phyloP scores from a whole-genome alignment of 2,329 filamentous ascomycete genomes.

The Monosporascus sp. region DNA sequence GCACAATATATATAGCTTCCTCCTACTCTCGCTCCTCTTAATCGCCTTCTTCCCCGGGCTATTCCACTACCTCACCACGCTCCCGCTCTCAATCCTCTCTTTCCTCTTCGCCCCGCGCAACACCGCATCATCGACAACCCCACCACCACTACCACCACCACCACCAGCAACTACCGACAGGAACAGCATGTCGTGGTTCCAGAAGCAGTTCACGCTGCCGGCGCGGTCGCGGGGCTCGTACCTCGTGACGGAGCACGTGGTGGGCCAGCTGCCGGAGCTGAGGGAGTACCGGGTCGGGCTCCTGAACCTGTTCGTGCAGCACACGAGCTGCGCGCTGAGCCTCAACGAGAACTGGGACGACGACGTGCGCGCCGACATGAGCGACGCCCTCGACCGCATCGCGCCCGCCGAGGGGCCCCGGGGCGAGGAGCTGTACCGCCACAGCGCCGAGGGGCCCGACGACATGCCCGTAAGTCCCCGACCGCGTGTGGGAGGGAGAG shows the following conservation, averaged over 20 bases:
- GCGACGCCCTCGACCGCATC: slow-evolving; percentile 84
- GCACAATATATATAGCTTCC: slow-evolving; percentile 35
- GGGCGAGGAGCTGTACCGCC: slow-evolving; percentile 72
- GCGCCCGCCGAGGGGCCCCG: slow-evolving; percentile 72
- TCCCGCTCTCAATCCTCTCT: slow-evolving; percentile 39
- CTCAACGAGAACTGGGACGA: slow-evolving; percentile 88
- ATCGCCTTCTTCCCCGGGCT: slow-evolving; percentile 47
- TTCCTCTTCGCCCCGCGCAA: slow-evolving; percentile 25
- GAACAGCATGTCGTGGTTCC: slow-evolving; percentile 68
- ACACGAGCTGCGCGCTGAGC: slow-evolving; percentile 85
- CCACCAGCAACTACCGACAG: too few relatives aligned
- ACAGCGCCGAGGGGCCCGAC: slow-evolving; percentile 81
- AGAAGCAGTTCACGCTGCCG: slow-evolving; percentile 80
- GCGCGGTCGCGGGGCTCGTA: slow-evolving; percentile 76
- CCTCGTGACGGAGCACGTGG: slow-evolving; percentile 76
- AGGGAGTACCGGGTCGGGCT: slow-evolving; percentile 78
- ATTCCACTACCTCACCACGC: slow-evolving; percentile 48
- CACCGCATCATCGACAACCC: slow-evolving; percentile 9
- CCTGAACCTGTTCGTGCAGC: slow-evolving; percentile 88
- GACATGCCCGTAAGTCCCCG: slow-evolving; percentile 75
- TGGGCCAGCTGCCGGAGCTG: slow-evolving; percentile 72
- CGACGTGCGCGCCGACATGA: slow-evolving; percentile 91
- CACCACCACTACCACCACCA: slow-evolving; percentile 10
- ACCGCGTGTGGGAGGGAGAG: too few relatives aligned
- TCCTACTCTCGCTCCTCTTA: slow-evolving; percentile 44